Evolutionary conservation across 169 alveolate species (phyloP).

Genomic region (Plasmodium cynomolgi): DNA sequence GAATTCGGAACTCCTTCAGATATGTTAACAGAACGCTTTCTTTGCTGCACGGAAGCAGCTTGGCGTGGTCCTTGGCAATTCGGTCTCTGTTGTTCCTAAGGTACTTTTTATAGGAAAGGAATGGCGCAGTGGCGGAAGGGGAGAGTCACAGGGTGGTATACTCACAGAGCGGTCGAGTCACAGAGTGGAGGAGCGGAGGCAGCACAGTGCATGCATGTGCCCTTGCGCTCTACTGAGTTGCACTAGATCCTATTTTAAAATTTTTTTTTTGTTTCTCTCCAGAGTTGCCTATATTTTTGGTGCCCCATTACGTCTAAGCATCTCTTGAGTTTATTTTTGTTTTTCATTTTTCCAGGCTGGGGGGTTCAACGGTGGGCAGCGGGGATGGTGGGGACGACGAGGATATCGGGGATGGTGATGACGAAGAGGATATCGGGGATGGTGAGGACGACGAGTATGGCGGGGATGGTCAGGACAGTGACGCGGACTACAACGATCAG

Average conservation of each 20-base stretch:
- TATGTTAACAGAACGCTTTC: conserved; percentile 28
- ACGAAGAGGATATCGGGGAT: neutral
- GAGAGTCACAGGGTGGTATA: neutral
- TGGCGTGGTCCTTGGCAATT: conserved; percentile 17
- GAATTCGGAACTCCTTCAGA: conserved; percentile 1
- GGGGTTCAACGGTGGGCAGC: neutral
- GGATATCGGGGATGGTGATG: neutral
- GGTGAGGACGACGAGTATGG: neutral
- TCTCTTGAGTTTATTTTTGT: conserved; percentile 59
- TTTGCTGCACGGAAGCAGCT: conserved; percentile 28
- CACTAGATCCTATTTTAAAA: neutral
- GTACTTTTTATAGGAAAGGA: conserved; percentile 13
- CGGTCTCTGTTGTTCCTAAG: conserved; percentile 31
- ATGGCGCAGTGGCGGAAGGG: neutral
- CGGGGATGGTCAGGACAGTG: neutral
- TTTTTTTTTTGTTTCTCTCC: neutral
- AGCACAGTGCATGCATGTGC: neutral
- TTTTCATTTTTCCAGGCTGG: conserved; percentile 50
- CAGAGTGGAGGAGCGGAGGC: neutral
- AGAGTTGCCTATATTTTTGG: neutral
- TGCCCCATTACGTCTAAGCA: conserved; percentile 63
- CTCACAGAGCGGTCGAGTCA: neutral
- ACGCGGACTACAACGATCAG: neutral
- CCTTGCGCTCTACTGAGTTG: neutral
- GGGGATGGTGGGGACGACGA: neutral